These are phyloP conservation scores for Phytophthora parvispora DNA, from an alignment of 352 stramenopile species.

Conservation along the genomic window DNA sequence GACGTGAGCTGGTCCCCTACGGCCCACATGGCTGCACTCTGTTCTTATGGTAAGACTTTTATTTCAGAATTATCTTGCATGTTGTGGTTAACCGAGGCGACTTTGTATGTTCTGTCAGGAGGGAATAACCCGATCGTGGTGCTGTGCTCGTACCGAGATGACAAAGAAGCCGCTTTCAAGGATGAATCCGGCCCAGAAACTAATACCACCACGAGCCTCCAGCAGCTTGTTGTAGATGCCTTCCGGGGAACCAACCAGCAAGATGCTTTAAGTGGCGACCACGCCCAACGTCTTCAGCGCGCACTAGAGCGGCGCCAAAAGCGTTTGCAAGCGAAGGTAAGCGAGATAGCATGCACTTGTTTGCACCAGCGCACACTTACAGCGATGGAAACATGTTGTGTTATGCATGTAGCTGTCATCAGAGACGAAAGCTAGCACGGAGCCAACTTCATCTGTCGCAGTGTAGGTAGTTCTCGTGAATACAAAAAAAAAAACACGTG, in stretches of 20 bases:
- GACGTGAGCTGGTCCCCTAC: slow-evolving; percentile 73
- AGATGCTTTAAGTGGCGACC: slow-evolving; percentile 16
- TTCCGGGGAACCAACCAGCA: slow-evolving; percentile 15
- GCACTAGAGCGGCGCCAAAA: slow-evolving; percentile 55
- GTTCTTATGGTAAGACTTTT: slow-evolving; percentile 55
- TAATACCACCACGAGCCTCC: slow-evolving; percentile 11
- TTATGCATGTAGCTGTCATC: slow-evolving; percentile 15
- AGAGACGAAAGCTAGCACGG: slow-evolving; percentile 21
- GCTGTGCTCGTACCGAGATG: slow-evolving; percentile 58
- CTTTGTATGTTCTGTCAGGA: slow-evolving; percentile 33
- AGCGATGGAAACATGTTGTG: background rate
- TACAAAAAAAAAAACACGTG: no score
- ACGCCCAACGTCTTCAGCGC: slow-evolving; percentile 51
- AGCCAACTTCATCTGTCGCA: slow-evolving; percentile 9
- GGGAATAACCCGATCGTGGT: slow-evolving; percentile 69
- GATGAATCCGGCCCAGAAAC: slow-evolving; percentile 14
- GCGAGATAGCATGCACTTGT: background rate
- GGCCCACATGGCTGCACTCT: slow-evolving; percentile 72
- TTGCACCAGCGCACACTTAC: background rate
- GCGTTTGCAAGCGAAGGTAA: slow-evolving; percentile 58
- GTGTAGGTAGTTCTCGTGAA: no score
- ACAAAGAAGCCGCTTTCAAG: slow-evolving; percentile 39
- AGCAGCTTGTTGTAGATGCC: slow-evolving; percentile 12
- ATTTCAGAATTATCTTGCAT: background rate
- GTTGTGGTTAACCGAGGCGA: background rate